Evolutionary conservation across 148 eudicot genomes (phyloP).

Genomic region (Rhododendron molle): DNA sequence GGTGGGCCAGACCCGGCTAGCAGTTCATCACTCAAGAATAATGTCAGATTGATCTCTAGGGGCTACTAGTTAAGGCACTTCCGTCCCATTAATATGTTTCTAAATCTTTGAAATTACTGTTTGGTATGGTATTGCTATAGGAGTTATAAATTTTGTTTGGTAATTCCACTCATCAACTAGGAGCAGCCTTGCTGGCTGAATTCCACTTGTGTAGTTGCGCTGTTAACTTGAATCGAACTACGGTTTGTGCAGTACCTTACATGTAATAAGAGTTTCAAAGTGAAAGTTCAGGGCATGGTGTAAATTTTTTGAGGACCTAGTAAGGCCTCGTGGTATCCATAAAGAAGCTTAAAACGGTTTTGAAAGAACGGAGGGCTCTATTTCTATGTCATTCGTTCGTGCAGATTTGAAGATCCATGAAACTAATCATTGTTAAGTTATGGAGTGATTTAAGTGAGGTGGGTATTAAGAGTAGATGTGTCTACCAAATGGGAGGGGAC

Average conservation of each 20-base stretch:
- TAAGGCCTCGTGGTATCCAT: not conserved
- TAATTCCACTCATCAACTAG: not conserved
- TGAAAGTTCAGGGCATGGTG: not conserved
- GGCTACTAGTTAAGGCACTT: not conserved
- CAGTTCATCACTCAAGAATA: not conserved
- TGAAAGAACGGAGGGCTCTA: not conserved
- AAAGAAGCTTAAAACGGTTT: not conserved
- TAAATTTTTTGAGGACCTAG: not conserved
- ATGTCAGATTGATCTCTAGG: not conserved
- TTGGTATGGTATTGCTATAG: no score
- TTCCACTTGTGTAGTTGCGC: not conserved
- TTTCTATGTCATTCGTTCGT: not conserved
- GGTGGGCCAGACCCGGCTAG: not conserved
- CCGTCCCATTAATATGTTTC: not conserved
- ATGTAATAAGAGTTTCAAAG: not conserved
- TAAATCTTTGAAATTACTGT: not conserved
- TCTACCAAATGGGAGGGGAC: no score
- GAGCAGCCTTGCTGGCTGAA: not conserved
- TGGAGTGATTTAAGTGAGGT: not conserved
- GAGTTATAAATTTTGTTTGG: not conserved
- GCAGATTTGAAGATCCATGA: not conserved
- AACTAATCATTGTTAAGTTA: not conserved
- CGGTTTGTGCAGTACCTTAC: not conserved
- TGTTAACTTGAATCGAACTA: not conserved
- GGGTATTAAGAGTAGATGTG: not conserved